A percentile compares a stretch with the other conserved stretches of the same genome.
Evolutionary conservation across 2,329 filamentous ascomycete genomes (phyloP).

Genomic region (Neodidymelliopsis sp.): DNA sequence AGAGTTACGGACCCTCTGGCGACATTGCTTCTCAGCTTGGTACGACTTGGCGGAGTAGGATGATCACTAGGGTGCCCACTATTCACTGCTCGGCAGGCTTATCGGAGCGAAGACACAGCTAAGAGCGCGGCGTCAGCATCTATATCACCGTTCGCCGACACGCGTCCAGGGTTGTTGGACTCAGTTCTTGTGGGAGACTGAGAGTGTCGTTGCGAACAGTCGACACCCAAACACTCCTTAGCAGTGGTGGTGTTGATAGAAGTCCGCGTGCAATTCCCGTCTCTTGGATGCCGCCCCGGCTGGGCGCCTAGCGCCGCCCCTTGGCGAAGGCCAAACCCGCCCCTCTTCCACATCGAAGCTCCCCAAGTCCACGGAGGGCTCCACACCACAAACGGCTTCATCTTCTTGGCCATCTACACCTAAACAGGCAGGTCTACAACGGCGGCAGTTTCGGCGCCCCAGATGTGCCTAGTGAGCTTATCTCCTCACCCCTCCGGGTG

Average conservation of each 20-base stretch:
- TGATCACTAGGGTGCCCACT: constrained; percentile 24
- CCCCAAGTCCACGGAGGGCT: constrained; percentile 13
- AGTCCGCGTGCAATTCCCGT: constrained; percentile 5
- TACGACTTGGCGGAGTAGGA: constrained; percentile 33
- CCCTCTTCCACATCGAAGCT: constrained; percentile 15
- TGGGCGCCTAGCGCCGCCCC: constrained; percentile 13
- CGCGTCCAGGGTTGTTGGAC: not conserved
- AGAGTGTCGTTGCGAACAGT: not conserved
- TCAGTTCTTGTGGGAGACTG: not conserved
- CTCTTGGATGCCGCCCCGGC: constrained; percentile 12
- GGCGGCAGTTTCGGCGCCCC: constrained; percentile 13
- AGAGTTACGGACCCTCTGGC: constrained; percentile 28
- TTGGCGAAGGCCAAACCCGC: constrained; percentile 7
- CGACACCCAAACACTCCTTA: not conserved
- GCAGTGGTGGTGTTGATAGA: not conserved
- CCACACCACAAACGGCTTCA: constrained; percentile 12
- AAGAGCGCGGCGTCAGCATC: constrained; percentile 11
- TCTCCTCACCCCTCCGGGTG: constrained; percentile 24
- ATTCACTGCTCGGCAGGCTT: constrained; percentile 22
- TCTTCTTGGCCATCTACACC: constrained; percentile 10
- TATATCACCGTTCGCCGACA: not conserved
- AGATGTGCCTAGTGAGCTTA: constrained; percentile 21
- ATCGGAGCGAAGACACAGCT: constrained; percentile 12
- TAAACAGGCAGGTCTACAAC: constrained; percentile 22
- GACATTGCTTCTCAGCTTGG: constrained; percentile 41